Evolutionary conservation across 208 protist species (phyloP).

Genomic region (Acanthamoeba quina): DNA sequence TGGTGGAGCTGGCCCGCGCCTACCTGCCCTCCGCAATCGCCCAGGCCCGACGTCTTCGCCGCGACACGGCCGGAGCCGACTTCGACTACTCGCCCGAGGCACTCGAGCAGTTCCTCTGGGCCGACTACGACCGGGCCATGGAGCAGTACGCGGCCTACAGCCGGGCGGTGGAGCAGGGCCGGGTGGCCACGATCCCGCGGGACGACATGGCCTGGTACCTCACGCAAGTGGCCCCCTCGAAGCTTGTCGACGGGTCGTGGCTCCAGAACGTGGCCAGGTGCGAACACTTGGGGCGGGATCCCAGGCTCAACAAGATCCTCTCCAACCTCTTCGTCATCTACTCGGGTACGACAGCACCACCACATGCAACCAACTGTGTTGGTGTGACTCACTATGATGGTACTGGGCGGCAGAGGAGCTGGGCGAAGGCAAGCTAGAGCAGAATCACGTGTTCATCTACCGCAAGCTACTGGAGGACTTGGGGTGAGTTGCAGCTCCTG

Average conservation of each 20-base stretch:
- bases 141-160: constrained; percentile 20
- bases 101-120: not conserved
- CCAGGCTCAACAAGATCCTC: not conserved
- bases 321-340: constrained; percentile 38
- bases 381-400: no score
- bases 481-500: not conserved
- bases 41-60: not conserved
- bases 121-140: constrained; percentile 5
- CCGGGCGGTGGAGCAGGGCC: not conserved
- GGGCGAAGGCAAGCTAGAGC: constrained; percentile 49
- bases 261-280: constrained; percentile 31
- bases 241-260: constrained; percentile 68
- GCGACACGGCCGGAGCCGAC: not conserved
- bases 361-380: not conserved
- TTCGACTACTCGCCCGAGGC: constrained; percentile 15
- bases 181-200: not conserved
- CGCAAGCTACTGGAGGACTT: not conserved
- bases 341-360: not conserved
- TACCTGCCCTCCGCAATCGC: not conserved
- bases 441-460: constrained; percentile 69
- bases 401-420: not conserved
- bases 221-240: constrained; percentile 13
- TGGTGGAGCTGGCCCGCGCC: not conserved
- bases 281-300: not conserved
- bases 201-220: constrained; percentile 68